Conservation (phyloP, 2,329 filamentous ascomycete genomes). For the Pleoardoris graminearum region DNA sequence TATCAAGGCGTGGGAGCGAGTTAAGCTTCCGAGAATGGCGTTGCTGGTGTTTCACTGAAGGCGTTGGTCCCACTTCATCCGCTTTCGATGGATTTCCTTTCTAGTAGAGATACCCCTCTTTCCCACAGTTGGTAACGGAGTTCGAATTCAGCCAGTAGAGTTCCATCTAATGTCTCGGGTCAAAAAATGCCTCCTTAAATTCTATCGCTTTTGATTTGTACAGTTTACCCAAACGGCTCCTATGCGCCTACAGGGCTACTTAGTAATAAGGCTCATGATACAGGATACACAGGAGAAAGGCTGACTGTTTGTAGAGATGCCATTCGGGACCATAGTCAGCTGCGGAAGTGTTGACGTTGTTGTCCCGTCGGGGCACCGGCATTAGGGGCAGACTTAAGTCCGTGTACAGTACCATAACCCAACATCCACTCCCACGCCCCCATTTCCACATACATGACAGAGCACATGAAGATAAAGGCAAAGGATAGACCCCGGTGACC, state of each 20-base stretch:
- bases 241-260: too few relatives aligned
- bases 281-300: too few relatives aligned
- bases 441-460: neutral
- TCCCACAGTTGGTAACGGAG: neutral
- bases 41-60: neutral
- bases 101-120: conserved; percentile 8
- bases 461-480: neutral
- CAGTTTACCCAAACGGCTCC: too few relatives aligned
- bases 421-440: neutral
- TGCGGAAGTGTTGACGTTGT: neutral
- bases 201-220: too few relatives aligned
- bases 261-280: too few relatives aligned
- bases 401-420: neutral
- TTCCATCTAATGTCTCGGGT: neutral
- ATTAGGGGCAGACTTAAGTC: conserved; percentile 8
- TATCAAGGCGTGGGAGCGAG: too few relatives aligned
- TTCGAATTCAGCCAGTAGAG: neutral
- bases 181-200: neutral
- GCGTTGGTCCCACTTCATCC: neutral
- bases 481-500: neutral
- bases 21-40: neutral
- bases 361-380: neutral
- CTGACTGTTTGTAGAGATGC: neutral
- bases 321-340: too few relatives aligned
- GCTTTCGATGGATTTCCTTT: neutral